Base-by-base conservation (phyloP, 768 basidiomycete genomes). In the Suillus sp. region DNA sequence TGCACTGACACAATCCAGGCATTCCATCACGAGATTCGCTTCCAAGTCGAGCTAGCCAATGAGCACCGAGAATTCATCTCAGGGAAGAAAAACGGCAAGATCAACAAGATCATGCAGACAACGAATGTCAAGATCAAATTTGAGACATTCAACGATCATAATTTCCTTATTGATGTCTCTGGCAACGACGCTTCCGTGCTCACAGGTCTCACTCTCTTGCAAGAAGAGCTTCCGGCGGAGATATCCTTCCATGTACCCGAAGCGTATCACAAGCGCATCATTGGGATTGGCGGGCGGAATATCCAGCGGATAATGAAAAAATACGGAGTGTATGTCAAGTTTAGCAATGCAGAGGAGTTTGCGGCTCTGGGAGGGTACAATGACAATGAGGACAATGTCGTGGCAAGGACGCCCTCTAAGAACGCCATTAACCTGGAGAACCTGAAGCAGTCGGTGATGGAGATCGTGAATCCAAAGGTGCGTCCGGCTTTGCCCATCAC, bases 221-320 rank as follows among this genome's bases (percentile, higher is more conserved):
- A 96, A 77, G 96, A 98, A 75, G 96, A 99, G 75, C 80, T 99
- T n/a, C 96, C 96, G 3, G 95, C 96, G 27, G 96, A 99, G 75
- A 93, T 97, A 34, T 96, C 95, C 30, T 99, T 99, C 85, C 95
- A 98, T 76, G 95, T 99, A 14, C 96, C 96, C 37, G 96, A 99
- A 77, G 88, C 89, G 53, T 99, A 98, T 74, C 96, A 99, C 81
- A 99, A 98, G 76, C 92, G 97, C 65, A 99, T 99, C 74, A 99
- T 99, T 68, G 96, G 96, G 64, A 96, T 98, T 40, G 96, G 95
- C 38, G 96, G 96, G 34, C 89, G 95, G 71, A 99, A 95, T 77
- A 98, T 99, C 64, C 96, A 99, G 76, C 87, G 95, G 64, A 99
- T 99, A 78, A 99, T 99, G 96, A 98, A 98, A 81, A 95, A 96